Conservation (phyloP, 352 stramenopile species). For the Phytopythium kandeliae region DNA sequence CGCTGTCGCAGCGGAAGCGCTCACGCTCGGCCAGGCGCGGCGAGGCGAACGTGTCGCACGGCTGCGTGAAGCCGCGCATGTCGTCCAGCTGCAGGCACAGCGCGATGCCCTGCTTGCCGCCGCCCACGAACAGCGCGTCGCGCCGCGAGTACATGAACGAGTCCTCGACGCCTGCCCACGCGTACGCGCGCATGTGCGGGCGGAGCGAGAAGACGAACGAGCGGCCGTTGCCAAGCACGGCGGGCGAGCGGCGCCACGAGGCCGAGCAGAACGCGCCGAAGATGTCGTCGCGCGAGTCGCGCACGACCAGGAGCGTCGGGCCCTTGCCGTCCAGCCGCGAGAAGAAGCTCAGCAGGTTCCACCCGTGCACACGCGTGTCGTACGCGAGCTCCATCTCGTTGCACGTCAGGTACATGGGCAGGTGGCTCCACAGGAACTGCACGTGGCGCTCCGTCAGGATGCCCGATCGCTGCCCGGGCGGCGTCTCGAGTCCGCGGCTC, state of each 20-base stretch:
- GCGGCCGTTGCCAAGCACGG: constrained; percentile 70
- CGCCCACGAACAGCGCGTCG: constrained; percentile 57
- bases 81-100: constrained; percentile 70
- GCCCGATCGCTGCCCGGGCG: constrained; percentile 29
- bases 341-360: constrained; percentile 70
- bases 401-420: constrained; percentile 56
- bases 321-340: constrained; percentile 47
- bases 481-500: constrained; percentile 16
- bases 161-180: constrained; percentile 57
- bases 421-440: constrained; percentile 51
- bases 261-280: constrained; percentile 72
- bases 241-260: constrained; percentile 44
- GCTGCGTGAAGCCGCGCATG: constrained; percentile 55
- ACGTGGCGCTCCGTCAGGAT: constrained; percentile 69
- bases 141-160: constrained; percentile 66
- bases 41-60: constrained; percentile 61
- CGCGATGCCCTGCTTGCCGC: constrained; percentile 60
- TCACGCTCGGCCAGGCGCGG: constrained; percentile 39
- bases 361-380: constrained; percentile 56
- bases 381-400: constrained; percentile 71
- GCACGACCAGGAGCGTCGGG: constrained; percentile 57
- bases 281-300: constrained; percentile 63
- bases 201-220: constrained; percentile 73
- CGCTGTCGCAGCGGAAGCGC: constrained; percentile 51
- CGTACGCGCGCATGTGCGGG: constrained; percentile 42